A percentile compares a stretch with the other conserved stretches of the same genome.
Evolutionary conservation across 805 yeast species (phyloP).

Genomic region (Ogataea dorogensis): DNA sequence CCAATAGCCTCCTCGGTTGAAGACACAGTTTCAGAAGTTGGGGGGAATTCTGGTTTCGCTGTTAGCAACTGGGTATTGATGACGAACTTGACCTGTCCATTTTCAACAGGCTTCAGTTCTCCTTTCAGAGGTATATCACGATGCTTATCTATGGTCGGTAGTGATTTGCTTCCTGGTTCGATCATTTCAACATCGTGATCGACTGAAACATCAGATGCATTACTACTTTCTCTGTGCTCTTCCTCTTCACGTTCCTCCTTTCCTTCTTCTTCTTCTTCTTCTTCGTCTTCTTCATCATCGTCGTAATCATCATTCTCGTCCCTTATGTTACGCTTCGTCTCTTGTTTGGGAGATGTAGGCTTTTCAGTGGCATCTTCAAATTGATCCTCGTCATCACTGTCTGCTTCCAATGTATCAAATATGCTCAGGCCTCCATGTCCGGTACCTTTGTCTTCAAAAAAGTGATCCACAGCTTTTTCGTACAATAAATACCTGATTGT

Average conservation of each 20-base stretch:
- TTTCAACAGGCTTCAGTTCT: slow-evolving; percentile 4
- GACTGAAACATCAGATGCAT: slow-evolving; percentile 3
- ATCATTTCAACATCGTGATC: too few species aligned
- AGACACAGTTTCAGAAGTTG: slow-evolving; percentile 24
- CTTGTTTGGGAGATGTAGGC: slow-evolving; percentile 2
- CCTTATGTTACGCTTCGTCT: slow-evolving; percentile 11
- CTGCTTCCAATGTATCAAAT: slow-evolving; percentile 29
- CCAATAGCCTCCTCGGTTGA: slow-evolving; percentile 34
- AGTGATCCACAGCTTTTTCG: slow-evolving; percentile 62
- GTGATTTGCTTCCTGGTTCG: not conserved
- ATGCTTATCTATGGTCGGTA: not conserved
- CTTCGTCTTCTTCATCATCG: slow-evolving; percentile 32
- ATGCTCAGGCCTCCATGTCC: slow-evolving; percentile 14
- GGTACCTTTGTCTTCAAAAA: slow-evolving; percentile 14
- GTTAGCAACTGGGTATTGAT: slow-evolving; percentile 21
- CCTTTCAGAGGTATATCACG: slow-evolving; percentile 14
- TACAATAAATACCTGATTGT: slow-evolving; percentile 67
- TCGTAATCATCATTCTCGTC: slow-evolving; percentile 34
- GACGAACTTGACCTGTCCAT: slow-evolving; percentile 8
- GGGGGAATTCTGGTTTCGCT: slow-evolving; percentile 32
- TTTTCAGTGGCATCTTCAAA: slow-evolving; percentile 19
- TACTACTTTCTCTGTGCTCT: not conserved
- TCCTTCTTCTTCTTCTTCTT: slow-evolving; percentile 13
- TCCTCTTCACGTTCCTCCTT: slow-evolving; percentile 8
- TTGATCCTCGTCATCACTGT: slow-evolving; percentile 29